These are phyloP conservation scores for Lactarius pseudohatsudake DNA, from an alignment of 768 basidiomycete genomes.

Conservation along the genomic window DNA sequence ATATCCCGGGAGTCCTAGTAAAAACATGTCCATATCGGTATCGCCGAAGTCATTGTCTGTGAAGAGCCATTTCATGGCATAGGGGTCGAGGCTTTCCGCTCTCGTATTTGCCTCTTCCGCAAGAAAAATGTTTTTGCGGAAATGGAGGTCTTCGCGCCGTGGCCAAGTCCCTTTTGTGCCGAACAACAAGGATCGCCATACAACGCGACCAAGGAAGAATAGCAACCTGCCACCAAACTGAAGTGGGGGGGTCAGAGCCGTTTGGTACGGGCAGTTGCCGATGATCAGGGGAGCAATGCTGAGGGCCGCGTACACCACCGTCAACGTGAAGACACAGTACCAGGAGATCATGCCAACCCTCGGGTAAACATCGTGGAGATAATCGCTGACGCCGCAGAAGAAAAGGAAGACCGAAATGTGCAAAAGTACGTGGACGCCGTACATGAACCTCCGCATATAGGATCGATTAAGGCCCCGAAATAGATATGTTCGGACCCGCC, in stretches of 20 bases:
- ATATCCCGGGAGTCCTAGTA: constrained; percentile 18
- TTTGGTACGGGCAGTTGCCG: constrained; percentile 14
- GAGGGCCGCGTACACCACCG: background rate
- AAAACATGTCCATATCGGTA: constrained; percentile 16
- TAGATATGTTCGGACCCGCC: constrained; percentile 15
- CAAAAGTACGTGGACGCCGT: constrained; percentile 9
- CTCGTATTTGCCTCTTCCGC: background rate
- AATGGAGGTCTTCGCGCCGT: background rate
- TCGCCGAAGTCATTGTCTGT: constrained; percentile 15
- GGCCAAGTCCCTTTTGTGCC: no score
- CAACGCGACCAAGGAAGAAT: background rate
- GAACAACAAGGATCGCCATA: no score
- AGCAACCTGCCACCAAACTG: background rate
- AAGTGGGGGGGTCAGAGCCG: constrained; percentile 17
- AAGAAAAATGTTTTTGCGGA: background rate
- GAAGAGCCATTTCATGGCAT: constrained; percentile 19
- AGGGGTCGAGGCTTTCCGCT: constrained; percentile 5
- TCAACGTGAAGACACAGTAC: background rate
- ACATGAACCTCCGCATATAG: constrained; percentile 15
- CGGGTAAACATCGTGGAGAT: background rate
- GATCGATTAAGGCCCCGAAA: constrained; percentile 10
- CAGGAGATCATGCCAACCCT: background rate
- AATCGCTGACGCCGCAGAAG: constrained; percentile 18
- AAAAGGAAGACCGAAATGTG: constrained; percentile 23
- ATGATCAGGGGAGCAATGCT: constrained; percentile 17